Percentiles rank a stretch among this genome's conserved stretches.
phyloP scores from a whole-genome alignment of 768 basidiomycete species.

The Hygrocybe punicea region DNA sequence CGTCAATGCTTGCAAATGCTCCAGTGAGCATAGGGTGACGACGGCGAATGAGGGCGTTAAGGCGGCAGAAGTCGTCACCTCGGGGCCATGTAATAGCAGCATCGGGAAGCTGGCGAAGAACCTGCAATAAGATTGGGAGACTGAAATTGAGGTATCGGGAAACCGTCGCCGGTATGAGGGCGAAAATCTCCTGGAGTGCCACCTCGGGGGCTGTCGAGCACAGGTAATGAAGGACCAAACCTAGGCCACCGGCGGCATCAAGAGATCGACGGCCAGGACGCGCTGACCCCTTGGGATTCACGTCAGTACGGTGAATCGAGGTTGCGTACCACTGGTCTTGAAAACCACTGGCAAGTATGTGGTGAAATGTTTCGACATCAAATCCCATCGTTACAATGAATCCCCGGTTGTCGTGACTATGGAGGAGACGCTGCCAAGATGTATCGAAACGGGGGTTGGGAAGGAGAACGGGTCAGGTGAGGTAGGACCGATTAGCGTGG shows the following conservation, averaged over 20 bases:
- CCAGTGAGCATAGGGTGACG: constrained; percentile 36
- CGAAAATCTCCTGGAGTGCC: constrained; percentile 45
- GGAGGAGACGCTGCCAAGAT: constrained; percentile 36
- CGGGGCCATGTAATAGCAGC: constrained; percentile 27
- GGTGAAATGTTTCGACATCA: constrained; percentile 35
- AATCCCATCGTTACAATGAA: constrained; percentile 48
- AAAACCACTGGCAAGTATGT: constrained; percentile 35
- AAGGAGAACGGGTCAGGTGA: constrained; percentile 30
- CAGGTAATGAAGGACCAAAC: constrained; percentile 42
- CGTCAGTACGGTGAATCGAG: constrained; percentile 34
- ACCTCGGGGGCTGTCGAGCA: constrained; percentile 41
- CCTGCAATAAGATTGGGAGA: constrained; percentile 27
- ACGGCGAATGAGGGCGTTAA: constrained; percentile 23
- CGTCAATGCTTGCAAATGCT: constrained; percentile 42
- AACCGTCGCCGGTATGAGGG: constrained; percentile 37
- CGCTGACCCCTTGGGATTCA: constrained; percentile 16
- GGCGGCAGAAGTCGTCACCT: constrained; percentile 28
- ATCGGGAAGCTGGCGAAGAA: constrained; percentile 29
- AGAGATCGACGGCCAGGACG: constrained; percentile 29
- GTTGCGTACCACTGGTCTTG: constrained; percentile 18
- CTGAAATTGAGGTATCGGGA: constrained; percentile 37
- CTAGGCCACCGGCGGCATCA: constrained; percentile 41
- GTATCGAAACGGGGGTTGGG: constrained; percentile 33
- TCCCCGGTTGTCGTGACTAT: constrained; percentile 32
- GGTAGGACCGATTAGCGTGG: constrained; percentile 18